Evolutionary conservation across 2,329 filamentous ascomycete genomes (phyloP).

Genomic region (Fusarium sp.): DNA sequence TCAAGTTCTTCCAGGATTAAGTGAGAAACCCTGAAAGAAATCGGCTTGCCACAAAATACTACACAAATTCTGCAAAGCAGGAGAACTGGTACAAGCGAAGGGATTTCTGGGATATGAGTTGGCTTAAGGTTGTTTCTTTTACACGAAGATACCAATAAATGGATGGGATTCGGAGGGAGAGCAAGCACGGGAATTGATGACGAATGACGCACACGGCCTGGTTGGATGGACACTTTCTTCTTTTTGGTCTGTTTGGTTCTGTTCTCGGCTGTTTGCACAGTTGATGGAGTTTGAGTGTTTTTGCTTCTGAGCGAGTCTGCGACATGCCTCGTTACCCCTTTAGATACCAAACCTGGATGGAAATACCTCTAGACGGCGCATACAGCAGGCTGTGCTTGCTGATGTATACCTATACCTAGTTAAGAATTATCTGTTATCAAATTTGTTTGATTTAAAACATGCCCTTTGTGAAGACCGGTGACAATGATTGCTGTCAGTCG

Average conservation of each 20-base stretch:
- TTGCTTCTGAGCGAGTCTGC: constrained; percentile 21
- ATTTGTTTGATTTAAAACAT: not conserved
- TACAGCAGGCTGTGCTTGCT: constrained; percentile 34
- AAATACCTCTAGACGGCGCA: constrained; percentile 40
- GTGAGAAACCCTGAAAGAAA: constrained; percentile 2
- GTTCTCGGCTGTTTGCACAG: constrained; percentile 12
- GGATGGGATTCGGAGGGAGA: constrained; percentile 12
- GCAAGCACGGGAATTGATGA: constrained; percentile 20
- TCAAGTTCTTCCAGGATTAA: constrained; percentile 90
- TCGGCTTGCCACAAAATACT: no score
- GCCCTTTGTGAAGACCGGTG: not conserved
- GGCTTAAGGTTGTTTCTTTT: constrained; percentile 15
- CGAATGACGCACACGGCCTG: constrained; percentile 27
- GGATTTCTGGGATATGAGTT: constrained; percentile 2
- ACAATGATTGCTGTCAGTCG: no score
- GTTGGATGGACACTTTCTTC: constrained; percentile 1
- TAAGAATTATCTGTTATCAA: constrained; percentile 22
- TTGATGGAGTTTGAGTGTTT: constrained; percentile 17
- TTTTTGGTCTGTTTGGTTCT: not conserved
- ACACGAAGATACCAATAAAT: constrained; percentile 33
- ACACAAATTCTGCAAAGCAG: not conserved
- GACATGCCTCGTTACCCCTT: constrained; percentile 37
- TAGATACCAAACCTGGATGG: constrained; percentile 43
- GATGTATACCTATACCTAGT: constrained; percentile 31
- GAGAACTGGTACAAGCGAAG: constrained; percentile 13